Evolutionary conservation across 2,329 filamentous ascomycete species (phyloP).

Genomic region (Hymenoscyphus fraxineus): DNA sequence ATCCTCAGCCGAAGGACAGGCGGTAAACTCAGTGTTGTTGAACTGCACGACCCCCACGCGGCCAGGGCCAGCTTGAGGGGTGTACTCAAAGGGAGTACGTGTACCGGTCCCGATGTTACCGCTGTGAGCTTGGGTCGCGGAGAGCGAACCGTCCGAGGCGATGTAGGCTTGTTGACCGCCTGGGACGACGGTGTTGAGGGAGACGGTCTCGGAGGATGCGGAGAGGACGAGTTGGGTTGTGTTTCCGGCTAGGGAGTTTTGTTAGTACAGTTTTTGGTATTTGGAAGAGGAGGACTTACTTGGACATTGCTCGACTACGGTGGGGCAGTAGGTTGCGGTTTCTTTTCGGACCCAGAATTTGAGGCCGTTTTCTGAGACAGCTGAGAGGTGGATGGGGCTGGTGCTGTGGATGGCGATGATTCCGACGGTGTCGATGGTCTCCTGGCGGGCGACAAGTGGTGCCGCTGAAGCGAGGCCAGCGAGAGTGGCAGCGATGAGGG

Average conservation of each 20-base stretch:
- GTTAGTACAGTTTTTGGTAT: neutral
- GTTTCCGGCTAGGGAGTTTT: constrained; percentile 1
- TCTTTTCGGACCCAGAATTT: constrained; percentile 21
- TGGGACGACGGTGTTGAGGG: constrained; percentile 9
- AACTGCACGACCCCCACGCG: constrained; percentile 15
- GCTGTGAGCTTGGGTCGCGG: constrained; percentile 35
- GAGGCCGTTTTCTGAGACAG: constrained; percentile 16
- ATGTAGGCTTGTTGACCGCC: constrained; percentile 32
- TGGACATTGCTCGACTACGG: neutral
- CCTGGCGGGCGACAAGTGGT: constrained; percentile 4
- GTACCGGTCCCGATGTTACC: constrained; percentile 33
- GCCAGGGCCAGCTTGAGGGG: neutral
- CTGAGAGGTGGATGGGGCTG: constrained; percentile 9
- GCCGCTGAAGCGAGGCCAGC: constrained; percentile 17
- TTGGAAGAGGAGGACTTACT: constrained; percentile 1
- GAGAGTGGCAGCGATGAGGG: constrained; percentile 16
- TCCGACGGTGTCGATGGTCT: constrained; percentile 1
- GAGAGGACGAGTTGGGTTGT: constrained; percentile 15
- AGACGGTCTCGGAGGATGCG: neutral
- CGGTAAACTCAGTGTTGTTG: constrained; percentile 13
- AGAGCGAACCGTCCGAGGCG: constrained; percentile 31
- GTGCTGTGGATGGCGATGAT: constrained; percentile 11
- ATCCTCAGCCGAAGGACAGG: constrained; percentile 13
- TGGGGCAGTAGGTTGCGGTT: constrained; percentile 18
- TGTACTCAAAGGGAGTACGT: constrained; percentile 13